Conservation (phyloP, 306 rosid species). For the Gillenia trifoliata region DNA sequence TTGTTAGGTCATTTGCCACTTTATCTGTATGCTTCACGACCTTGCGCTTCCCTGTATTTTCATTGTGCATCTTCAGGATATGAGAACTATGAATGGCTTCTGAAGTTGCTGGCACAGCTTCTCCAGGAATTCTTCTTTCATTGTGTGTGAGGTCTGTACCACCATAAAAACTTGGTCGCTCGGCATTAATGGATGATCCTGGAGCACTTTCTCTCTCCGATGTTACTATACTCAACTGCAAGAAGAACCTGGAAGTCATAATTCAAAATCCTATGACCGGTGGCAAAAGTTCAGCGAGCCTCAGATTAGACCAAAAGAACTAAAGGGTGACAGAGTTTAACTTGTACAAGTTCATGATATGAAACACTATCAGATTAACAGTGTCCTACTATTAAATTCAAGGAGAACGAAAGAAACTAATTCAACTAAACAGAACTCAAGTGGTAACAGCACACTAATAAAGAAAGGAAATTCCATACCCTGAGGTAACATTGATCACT, state of each 20-base stretch:
- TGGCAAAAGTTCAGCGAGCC: neutral
- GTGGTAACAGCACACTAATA: neutral
- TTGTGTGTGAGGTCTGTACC: constrained; percentile 21
- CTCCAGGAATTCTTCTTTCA: constrained; percentile 25
- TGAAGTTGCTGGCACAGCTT: constrained; percentile 13
- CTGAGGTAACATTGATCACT: constrained; percentile 76
- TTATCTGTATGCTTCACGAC: constrained; percentile 31
- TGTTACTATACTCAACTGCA: constrained; percentile 39
- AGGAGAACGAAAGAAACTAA: neutral
- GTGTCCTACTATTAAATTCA: neutral
- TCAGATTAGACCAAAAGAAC: neutral
- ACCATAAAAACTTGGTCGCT: constrained; percentile 34
- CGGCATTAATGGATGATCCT: constrained; percentile 36
- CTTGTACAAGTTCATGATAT: neutral
- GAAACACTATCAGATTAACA: neutral
- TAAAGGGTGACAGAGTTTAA: neutral
- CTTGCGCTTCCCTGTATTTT: constrained; percentile 52
- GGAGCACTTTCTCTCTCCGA: constrained; percentile 31
- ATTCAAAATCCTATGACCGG: constrained; percentile 15
- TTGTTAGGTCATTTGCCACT: constrained; percentile 23
- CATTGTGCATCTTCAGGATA: constrained; percentile 21
- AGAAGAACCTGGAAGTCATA: constrained; percentile 23
- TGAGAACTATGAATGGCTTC: constrained; percentile 37
- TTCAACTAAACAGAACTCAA: neutral
- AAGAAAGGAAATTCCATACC: constrained; percentile 45